These are phyloP conservation scores for Cladophialophora bantiana DNA, from an alignment of 2,329 filamentous ascomycete species.

Conservation along the genomic window DNA sequence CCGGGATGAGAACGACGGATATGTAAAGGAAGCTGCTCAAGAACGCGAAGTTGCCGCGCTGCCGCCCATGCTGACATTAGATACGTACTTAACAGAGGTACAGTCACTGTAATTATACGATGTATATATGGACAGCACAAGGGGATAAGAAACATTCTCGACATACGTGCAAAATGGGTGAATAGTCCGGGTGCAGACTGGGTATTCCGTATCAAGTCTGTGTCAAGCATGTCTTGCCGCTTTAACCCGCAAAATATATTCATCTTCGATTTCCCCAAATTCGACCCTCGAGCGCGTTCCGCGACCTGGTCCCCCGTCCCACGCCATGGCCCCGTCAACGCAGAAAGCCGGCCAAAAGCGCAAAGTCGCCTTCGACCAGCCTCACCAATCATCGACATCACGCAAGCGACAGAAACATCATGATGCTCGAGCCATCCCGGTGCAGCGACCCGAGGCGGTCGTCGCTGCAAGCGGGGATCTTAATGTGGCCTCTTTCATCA, in stretches of 20 bases:
- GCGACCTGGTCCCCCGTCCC: not conserved
- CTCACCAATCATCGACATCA: conserved; percentile 29
- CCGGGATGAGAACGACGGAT: not conserved
- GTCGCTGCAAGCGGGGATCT: conserved; percentile 74
- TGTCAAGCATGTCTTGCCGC: not conserved
- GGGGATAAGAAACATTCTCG: too few relatives aligned
- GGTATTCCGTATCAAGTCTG: not conserved
- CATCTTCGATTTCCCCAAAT: not conserved
- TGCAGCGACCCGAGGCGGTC: conserved; percentile 52
- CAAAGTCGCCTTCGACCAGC: conserved; percentile 30
- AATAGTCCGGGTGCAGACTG: too few relatives aligned
- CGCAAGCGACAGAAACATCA: conserved; percentile 51
- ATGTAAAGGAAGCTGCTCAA: not conserved
- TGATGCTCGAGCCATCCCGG: conserved; percentile 56
- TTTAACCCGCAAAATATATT: conserved; percentile 1
- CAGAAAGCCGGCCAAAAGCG: conserved; percentile 36
- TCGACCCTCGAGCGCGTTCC: not conserved
- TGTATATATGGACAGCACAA: too few relatives aligned
- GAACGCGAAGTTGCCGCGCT: not conserved
- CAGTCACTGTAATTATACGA: not conserved
- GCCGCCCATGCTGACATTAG: conserved; percentile 31
- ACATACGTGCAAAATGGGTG: too few relatives aligned
- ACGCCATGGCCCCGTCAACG: conserved; percentile 19
- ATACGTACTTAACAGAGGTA: conserved; percentile 28
- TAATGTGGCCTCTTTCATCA: conserved; percentile 83